A percentile compares a stretch with the other conserved stretches of the same genome.
phyloP scores from a whole-genome alignment of 331 rosid genomes.

The Malus hybrid region DNA sequence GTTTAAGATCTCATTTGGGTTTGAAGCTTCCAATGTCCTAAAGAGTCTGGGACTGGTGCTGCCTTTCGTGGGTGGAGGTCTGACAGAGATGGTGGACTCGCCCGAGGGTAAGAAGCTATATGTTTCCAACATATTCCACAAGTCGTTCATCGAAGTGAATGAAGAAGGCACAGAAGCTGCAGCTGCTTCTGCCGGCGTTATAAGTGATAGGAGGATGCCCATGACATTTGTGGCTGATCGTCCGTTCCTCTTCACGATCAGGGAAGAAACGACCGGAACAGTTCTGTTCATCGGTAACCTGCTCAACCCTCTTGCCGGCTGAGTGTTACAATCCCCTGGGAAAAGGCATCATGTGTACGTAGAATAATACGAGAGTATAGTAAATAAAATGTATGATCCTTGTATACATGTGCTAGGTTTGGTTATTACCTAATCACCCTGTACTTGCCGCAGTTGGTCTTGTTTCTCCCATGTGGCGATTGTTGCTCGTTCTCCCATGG shows the following conservation, averaged over 20 bases:
- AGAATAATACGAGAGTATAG: background rate
- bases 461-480: background rate
- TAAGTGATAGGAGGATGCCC: background rate
- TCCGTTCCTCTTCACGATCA: slow-evolving; percentile 60
- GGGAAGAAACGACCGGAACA: slow-evolving; percentile 57
- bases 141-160: slow-evolving; percentile 73
- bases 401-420: background rate
- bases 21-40: slow-evolving; percentile 45
- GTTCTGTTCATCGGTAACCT: slow-evolving; percentile 68
- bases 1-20: slow-evolving; percentile 64
- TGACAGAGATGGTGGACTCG: slow-evolving; percentile 80
- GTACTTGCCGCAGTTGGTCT: background rate
- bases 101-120: slow-evolving; percentile 22
- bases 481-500: background rate
- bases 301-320: slow-evolving; percentile 50
- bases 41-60: slow-evolving; percentile 59
- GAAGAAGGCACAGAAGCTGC: slow-evolving; percentile 95
- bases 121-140: slow-evolving; percentile 57
- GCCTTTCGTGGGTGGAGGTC: slow-evolving; percentile 53
- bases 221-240: slow-evolving; percentile 56
- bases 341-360: too few species aligned
- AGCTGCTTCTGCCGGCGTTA: slow-evolving; percentile 42
- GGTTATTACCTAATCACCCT: background rate
- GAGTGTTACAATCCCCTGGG: background rate
- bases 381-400: background rate